Evolutionary conservation across 805 yeast genomes (phyloP), one percentile per base, ranked within the genome.

Genomic region (Nakazawaea ernobii): DNA sequence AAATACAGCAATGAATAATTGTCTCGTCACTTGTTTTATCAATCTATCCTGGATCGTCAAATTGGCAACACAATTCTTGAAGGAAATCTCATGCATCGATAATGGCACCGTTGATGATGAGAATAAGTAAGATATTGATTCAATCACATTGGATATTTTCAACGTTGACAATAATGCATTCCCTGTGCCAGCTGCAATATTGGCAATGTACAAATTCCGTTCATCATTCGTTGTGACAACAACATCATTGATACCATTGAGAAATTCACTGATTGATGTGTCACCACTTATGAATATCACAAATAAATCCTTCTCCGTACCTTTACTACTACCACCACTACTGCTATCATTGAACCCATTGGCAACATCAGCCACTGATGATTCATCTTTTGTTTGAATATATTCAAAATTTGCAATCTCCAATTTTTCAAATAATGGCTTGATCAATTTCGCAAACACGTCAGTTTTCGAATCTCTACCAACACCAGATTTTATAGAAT

Each of bases 151-250:
- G 0, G 45, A 42, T 3, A 75, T 49, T 0, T 79, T 80, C 2
- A 82, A 54, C 0, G 96, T 83, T 24, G 76, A 73, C 1, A 87
- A 77, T 50, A 88, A 68, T 1, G 95, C 90, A 60, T 91, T 91
- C 0, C 96, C 97, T 0, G 95, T 84, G 1, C 97, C 97, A 50
- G 81, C 70, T 0, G 97, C 95, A 13, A 91, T 60, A 35, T 67
- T 66, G 32, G 65, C 54, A 2, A 78, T 45, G 1, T 56, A 53
- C 15, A 51, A 33, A 8, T 39, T 11, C 15, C 32, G 29, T 15
- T 20, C 24, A 3, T 20, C 24, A 20, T n/a, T n/a, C n/a, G n/a
- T n/a, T n/a, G n/a, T n/a, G 24, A 20, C n/a, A 20, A 20, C 24
- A 20, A 20, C 24, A 20, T 20, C 24, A 20, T 20, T 5, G 24